Evolutionary conservation across 164 flowering plant species (phyloP), one percentile per base, ranked within the genome.

Genomic region (Amborella trichopoda): DNA sequence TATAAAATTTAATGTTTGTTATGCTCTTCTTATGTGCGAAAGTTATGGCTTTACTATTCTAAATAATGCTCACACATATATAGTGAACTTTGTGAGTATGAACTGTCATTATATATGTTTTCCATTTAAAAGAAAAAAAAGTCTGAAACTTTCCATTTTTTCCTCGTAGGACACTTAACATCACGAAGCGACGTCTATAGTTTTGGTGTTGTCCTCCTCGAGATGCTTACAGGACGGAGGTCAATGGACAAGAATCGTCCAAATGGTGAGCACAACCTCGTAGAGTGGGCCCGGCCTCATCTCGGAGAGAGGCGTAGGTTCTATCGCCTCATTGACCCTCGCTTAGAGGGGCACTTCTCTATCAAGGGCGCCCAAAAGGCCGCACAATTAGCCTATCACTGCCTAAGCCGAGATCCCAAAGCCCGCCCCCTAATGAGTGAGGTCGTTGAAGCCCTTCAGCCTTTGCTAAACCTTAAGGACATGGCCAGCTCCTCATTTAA

Each of bases 201-300:
- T 54, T 86, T 83, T 57, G 95, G 95, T 8, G 95, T 86, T 43
- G 95, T 86, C 54, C 61, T 86, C 21, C 93, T 86, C 21, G 95
- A 86, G 59, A 83, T 86, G 89, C 55, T 86, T 28, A 78, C 81
- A 28, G 95, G 95, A 8, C 64, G 95, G 59, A 72, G 93, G 62
- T 86, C 95, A 45, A 82, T 86, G 93, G 95, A 86, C 62, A 86
- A 86, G 57, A 80, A 72, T 57, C 65, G 95, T 16, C 95, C 89
- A 14, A 80, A 78, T 48, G 95, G 95, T 14, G 93, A 86, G 49
- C 95, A 86, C 47, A 86, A 82, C 64, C 76, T 86, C 11, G 95
- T 86, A 16, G 93, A 83, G 54, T 86, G 95, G 95, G 95, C 95
- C 13, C 64, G 89, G 36, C 95, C 93, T 10, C 69, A 76, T 68